Percentiles rank a stretch among this genome's conserved stretches.
Conservation (phyloP, 2,329 filamentous ascomycete genomes). For the Drechslera avenae region DNA sequence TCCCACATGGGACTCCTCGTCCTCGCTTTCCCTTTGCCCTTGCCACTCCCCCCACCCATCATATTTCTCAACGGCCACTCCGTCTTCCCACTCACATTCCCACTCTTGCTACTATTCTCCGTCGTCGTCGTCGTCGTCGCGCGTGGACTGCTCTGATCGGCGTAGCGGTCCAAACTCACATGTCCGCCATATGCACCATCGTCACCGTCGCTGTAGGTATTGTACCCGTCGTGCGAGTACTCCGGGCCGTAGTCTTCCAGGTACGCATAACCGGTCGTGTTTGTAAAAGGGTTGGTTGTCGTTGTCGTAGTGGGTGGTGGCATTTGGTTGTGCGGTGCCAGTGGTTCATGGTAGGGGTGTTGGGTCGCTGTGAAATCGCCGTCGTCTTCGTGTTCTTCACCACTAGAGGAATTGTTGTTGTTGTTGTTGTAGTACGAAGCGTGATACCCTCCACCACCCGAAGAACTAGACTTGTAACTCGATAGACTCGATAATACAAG, state of each 20-base stretch:
- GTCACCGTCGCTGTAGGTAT: constrained; percentile 27
- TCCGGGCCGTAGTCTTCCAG: constrained; percentile 44
- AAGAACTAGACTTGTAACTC: constrained; percentile 12
- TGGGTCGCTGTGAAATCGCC: constrained; percentile 11
- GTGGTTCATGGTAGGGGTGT: too few relatives aligned
- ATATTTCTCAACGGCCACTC: constrained; percentile 43
- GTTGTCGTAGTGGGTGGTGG: background rate
- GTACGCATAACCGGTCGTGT: constrained; percentile 26
- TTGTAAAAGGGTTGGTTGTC: constrained; percentile 33
- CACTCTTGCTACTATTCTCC: background rate
- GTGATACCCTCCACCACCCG: constrained; percentile 8
- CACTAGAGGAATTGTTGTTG: constrained; percentile 12
- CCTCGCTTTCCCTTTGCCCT: constrained; percentile 19
- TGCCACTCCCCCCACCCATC: constrained; percentile 17
- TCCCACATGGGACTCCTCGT: constrained; percentile 42
- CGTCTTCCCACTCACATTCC: constrained; percentile 24
- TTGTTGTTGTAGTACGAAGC: constrained; percentile 4
- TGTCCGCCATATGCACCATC: constrained; percentile 40
- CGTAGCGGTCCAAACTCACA: constrained; percentile 34
- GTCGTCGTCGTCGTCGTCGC: too few relatives aligned
- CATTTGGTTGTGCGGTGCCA: background rate
- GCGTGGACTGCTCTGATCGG: constrained; percentile 17
- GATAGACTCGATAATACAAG: constrained; percentile 22
- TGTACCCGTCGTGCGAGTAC: constrained; percentile 16
- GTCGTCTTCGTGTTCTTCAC: too few relatives aligned